Percentiles rank a stretch among this genome's conserved stretches.
Conservation (phyloP, 192 early-diverging fungal genomes). For the Coemansia sp. region DNA sequence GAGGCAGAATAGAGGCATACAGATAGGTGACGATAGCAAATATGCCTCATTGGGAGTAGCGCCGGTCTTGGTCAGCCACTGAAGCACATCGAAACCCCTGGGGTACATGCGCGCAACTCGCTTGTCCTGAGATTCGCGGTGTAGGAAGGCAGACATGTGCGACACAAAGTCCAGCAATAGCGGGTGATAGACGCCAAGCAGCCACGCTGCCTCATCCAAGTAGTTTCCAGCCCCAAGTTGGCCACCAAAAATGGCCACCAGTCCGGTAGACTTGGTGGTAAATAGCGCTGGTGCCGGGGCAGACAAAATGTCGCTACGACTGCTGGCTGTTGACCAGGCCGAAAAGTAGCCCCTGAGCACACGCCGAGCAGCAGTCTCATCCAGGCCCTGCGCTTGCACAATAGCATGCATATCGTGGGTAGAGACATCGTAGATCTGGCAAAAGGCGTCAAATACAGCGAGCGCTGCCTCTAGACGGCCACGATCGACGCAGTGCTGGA, state of each 20-base stretch:
- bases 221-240: slow-evolving; percentile 85
- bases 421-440: not conserved
- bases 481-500: slow-evolving; percentile 9
- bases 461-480: slow-evolving; percentile 1
- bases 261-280: slow-evolving; percentile 49
- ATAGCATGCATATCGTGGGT: slow-evolving; percentile 15
- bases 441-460: slow-evolving; percentile 6
- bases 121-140: slow-evolving; percentile 54
- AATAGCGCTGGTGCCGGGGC: slow-evolving; percentile 20
- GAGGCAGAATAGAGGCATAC: slow-evolving; percentile 81
- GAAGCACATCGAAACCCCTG: slow-evolving; percentile 71
- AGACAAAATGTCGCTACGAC: not conserved
- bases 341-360: slow-evolving; percentile 30
- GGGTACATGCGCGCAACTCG: slow-evolving; percentile 57
- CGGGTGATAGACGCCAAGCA: slow-evolving; percentile 72
- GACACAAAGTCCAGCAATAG: slow-evolving; percentile 68
- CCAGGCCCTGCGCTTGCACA: slow-evolving; percentile 5
- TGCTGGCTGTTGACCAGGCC: slow-evolving; percentile 6
- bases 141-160: slow-evolving; percentile 67
- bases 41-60: slow-evolving; percentile 68
- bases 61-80: slow-evolving; percentile 71
- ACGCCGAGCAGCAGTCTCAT: slow-evolving; percentile 3
- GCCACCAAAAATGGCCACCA: slow-evolving; percentile 90
- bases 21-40: slow-evolving; percentile 69
- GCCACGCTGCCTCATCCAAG: slow-evolving; percentile 74